Conservation (phyloP, 495 filamentous ascomycete species). For the Lophiostoma macrostomum region DNA sequence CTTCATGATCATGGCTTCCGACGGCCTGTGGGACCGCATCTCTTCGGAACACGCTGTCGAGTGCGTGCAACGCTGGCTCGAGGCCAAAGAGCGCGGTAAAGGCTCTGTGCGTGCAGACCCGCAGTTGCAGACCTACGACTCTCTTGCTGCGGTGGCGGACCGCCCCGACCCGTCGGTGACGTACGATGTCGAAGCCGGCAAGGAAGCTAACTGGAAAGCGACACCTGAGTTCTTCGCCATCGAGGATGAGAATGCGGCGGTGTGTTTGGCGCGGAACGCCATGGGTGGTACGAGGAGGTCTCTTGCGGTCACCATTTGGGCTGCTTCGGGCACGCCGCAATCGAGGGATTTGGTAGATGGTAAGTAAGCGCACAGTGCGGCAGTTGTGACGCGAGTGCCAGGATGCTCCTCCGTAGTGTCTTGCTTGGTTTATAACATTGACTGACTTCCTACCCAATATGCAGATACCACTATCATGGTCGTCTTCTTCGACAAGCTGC, state of each 20-base stretch:
- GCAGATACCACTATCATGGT: constrained; percentile 64
- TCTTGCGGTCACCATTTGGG: constrained; percentile 54
- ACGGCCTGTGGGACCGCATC: constrained; percentile 64
- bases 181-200: constrained; percentile 19
- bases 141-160: constrained; percentile 14
- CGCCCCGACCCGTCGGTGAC: constrained; percentile 13
- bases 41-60: constrained; percentile 58
- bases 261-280: constrained; percentile 60
- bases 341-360: constrained; percentile 54
- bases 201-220: constrained; percentile 32
- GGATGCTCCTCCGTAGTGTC: too few relatives aligned
- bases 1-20: constrained; percentile 63
- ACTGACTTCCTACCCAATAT: too few relatives aligned
- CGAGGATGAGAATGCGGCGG: constrained; percentile 60
- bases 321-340: constrained; percentile 48
- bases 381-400: too few relatives aligned
- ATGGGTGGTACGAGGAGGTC: constrained; percentile 49
- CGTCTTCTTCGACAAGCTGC: constrained; percentile 51
- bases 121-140: not conserved
- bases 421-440: too few relatives aligned
- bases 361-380: too few relatives aligned
- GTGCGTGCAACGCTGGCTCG: constrained; percentile 56
- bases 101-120: constrained; percentile 21
- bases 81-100: constrained; percentile 23
- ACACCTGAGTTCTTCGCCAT: constrained; percentile 47